Conservation (phyloP, 345 rosid genomes). For the Brassica napus region DNA sequence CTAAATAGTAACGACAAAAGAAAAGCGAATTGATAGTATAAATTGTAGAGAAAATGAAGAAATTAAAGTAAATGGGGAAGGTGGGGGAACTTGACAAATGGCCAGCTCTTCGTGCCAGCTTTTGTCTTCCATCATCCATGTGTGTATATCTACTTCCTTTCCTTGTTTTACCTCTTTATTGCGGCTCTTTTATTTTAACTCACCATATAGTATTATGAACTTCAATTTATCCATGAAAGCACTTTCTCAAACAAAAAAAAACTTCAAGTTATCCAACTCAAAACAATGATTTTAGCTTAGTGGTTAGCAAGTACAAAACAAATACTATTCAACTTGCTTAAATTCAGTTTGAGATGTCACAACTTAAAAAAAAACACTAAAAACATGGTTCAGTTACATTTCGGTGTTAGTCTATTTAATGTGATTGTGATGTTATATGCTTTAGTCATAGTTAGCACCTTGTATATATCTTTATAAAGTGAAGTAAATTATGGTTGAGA, state of each 20-base stretch:
- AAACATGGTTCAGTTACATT: neutral
- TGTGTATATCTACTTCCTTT: conserved; percentile 19
- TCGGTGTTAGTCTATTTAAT: neutral
- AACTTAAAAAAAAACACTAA: neutral
- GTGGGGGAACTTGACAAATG: conserved; percentile 38
- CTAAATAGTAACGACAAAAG: neutral
- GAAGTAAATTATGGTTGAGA: neutral
- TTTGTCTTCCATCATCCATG: conserved; percentile 42
- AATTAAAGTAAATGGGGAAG: neutral
- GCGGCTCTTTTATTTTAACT: neutral
- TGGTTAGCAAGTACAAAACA: neutral
- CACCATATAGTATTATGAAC: neutral
- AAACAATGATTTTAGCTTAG: neutral
- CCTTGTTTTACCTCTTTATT: neutral
- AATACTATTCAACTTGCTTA: neutral
- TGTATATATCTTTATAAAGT: neutral
- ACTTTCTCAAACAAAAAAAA: no score
- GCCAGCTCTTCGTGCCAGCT: conserved; percentile 43
- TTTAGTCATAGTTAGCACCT: neutral
- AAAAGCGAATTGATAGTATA: neutral
- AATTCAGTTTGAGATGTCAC: neutral
- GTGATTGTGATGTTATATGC: neutral
- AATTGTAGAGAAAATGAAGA: neutral
- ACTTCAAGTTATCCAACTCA: neutral
- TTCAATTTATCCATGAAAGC: neutral